Evolutionary conservation across 2,329 filamentous ascomycete genomes (phyloP), one percentile per base, ranked within the genome.

Genomic region (Paracorniculantispora psalliotae): DNA sequence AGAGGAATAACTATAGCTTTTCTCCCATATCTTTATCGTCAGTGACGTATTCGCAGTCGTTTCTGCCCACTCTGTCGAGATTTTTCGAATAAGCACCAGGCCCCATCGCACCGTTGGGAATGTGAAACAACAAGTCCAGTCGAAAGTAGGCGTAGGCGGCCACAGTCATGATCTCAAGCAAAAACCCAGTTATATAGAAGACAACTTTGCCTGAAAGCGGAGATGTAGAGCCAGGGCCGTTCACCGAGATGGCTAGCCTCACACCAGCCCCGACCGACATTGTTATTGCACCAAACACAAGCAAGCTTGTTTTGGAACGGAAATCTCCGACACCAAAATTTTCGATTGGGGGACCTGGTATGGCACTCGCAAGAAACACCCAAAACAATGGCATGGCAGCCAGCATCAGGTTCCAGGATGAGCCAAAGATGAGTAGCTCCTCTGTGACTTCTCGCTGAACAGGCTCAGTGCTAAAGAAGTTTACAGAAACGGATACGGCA

Each of bases 101-200:
- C n/a, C n/a, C n/a, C n/a, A n/a, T n/a, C n/a, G n/a, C n/a, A n/a
- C 69, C 69, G 49, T 72, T 63, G 9, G 69, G 69, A 10, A 72
- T 59, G 62, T 71, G 66, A 60, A 69, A 72, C 21, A 66, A 59
- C 19, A 67, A 59, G 50, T 72, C 69, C 19, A 72, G 61, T n/a
- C 70, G 65, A 7, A 64, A 60, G 28, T 63, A 61, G 8, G 68
- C 68, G 43, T 70, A 70, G 1, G 63, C 59, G 6, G 60, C 63
- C 7, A 70, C 64, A 6, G 67, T 67, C 3, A 68, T 50, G 7
- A 70, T 60, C 44, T 75, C 73, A 4, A 73, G 62, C 6, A 65
- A 59, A 58, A 73, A 75, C 37, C 66, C 63, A 37, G 73, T 73
- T 21, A 67, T 63, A 61, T 75, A 75, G 55, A 75, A 73, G 0